Conservation (phyloP, 192 early-diverging fungal species). For the Backusella macrospora region DNA sequence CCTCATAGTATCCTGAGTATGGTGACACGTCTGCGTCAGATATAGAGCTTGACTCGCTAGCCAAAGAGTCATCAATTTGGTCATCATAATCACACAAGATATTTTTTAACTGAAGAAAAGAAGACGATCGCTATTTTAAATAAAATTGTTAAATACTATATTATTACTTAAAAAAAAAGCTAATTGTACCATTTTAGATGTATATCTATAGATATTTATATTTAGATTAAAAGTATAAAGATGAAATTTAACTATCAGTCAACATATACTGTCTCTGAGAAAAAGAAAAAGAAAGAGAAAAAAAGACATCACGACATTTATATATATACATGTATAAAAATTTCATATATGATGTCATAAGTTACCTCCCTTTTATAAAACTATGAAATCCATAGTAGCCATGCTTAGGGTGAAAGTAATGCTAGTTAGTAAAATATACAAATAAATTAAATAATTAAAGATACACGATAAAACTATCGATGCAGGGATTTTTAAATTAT, state of each 20-base stretch:
- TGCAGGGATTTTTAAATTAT: not conserved
- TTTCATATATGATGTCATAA: not conserved
- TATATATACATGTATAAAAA: not conserved
- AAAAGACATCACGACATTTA: not conserved
- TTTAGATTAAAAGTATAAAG: no score
- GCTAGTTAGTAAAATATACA: not conserved
- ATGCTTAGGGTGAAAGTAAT: not conserved
- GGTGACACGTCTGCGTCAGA: not conserved
- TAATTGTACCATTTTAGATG: not conserved
- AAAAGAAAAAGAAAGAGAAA: not conserved
- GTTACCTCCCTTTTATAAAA: not conserved
- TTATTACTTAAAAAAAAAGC: not conserved
- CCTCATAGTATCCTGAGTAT: not conserved
- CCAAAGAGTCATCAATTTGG: not conserved
- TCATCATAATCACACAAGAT: conserved; percentile 1
- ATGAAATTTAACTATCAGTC: not conserved
- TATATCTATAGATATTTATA: not conserved
- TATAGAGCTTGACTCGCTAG: not conserved
- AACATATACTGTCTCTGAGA: not conserved
- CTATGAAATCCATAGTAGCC: not conserved
- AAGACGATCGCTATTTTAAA: not conserved
- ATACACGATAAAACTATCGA: conserved; percentile 10
- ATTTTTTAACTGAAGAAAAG: conserved; percentile 10
- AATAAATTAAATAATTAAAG: not conserved
- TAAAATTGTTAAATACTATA: no score